These are phyloP conservation scores for Yamagishiella unicocca DNA, from an alignment of 139 green algal genomes.

Conservation along the genomic window DNA sequence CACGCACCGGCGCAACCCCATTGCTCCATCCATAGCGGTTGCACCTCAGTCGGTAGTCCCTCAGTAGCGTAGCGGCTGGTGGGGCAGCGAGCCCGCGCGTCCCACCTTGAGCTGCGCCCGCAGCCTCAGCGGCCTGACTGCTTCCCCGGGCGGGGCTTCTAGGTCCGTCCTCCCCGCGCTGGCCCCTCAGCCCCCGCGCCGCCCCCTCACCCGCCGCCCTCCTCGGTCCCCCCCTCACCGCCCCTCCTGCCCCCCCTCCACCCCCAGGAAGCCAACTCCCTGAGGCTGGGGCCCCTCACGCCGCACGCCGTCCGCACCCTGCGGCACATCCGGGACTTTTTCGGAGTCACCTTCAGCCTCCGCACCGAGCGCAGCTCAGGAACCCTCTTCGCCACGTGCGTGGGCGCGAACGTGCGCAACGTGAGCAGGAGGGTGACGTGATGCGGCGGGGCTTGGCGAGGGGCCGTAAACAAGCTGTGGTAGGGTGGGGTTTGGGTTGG, in stretches of 20 bases:
- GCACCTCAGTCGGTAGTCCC: too few species aligned
- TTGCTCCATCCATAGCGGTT: too few species aligned
- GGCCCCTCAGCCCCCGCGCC: neutral
- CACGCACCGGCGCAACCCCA: too few species aligned
- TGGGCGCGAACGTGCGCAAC: constrained; percentile 94
- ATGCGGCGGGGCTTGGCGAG: neutral
- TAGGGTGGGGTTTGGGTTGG: neutral
- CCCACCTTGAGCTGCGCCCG: too few species aligned
- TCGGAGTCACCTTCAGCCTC: constrained; percentile 93
- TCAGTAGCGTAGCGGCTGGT: too few species aligned
- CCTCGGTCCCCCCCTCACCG: neutral
- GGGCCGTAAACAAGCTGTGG: neutral
- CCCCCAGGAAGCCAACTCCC: constrained; percentile 54
- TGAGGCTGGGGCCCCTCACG: constrained; percentile 91
- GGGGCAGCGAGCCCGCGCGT: too few species aligned
- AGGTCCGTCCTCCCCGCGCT: neutral
- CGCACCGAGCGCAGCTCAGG: constrained; percentile 81
- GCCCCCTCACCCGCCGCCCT: neutral
- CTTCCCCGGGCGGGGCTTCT: too few species aligned
- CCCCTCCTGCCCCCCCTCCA: neutral
- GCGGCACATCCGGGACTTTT: constrained; percentile 90
- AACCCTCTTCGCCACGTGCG: constrained; percentile 95
- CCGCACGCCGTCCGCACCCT: constrained; percentile 88
- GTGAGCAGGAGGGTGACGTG: constrained; percentile 69
- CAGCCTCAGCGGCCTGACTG: too few species aligned